These are phyloP conservation scores for Rhizodiscina lignyota DNA, from an alignment of 495 filamentous ascomycete species.

Conservation along the genomic window DNA sequence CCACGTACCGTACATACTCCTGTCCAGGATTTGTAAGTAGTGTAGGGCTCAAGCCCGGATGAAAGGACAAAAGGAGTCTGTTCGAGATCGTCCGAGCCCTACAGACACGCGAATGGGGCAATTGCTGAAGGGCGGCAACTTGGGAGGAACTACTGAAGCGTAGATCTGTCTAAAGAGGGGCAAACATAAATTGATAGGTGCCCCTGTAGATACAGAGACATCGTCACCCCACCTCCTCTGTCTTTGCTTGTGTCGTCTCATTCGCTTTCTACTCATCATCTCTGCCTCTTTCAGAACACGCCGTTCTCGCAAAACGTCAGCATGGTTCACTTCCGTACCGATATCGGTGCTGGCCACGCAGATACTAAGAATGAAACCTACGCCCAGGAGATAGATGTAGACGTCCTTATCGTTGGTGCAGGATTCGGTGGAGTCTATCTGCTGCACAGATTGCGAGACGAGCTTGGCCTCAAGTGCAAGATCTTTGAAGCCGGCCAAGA, in stretches of 20 bases:
- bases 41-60: too few relatives aligned
- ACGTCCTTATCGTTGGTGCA: conserved; percentile 35
- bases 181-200: not conserved
- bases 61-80: too few relatives aligned
- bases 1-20: too few relatives aligned
- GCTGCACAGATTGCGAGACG: conserved; percentile 25
- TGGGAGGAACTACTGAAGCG: not conserved
- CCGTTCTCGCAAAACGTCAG: conserved; percentile 1
- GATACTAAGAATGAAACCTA: conserved; percentile 6
- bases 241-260: not conserved
- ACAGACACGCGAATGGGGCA: too few relatives aligned
- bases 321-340: conserved; percentile 13
- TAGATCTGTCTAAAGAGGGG: not conserved
- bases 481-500: conserved; percentile 30
- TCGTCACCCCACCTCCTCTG: not conserved
- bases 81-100: too few relatives aligned
- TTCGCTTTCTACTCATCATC: not conserved
- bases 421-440: conserved; percentile 31
- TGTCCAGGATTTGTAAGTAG: too few relatives aligned
- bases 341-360: conserved; percentile 9
- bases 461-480: conserved; percentile 26
- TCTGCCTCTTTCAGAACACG: not conserved
- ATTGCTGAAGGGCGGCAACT: too few relatives aligned
- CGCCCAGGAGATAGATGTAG: conserved; percentile 15
- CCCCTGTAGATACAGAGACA: not conserved